These are phyloP conservation scores for Xylaria multiplex DNA, from an alignment of 2,329 filamentous ascomycete genomes.

Conservation along the genomic window DNA sequence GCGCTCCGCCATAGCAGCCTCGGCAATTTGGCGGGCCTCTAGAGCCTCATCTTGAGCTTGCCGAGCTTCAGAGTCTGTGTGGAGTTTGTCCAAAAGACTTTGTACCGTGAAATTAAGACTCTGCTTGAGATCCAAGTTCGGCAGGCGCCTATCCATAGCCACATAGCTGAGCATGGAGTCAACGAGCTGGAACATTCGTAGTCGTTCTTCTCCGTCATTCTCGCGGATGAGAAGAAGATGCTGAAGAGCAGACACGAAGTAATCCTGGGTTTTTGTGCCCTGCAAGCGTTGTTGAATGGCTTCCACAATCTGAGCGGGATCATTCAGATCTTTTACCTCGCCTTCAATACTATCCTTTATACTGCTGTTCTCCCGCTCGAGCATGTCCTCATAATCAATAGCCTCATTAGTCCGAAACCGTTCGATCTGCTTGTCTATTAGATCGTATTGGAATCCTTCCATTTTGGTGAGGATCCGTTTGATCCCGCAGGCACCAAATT, in stretches of 20 bases:
- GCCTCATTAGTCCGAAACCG: conserved; percentile 92
- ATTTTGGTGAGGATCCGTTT: conserved; percentile 95
- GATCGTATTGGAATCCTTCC: conserved; percentile 97
- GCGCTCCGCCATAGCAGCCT: conserved; percentile 93
- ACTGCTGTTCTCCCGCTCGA: conserved; percentile 89
- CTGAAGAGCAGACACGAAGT: conserved; percentile 94
- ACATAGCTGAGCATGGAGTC: conserved; percentile 99
- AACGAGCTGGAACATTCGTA: conserved; percentile 96
- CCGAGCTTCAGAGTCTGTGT: conserved; percentile 94
- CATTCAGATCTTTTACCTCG: conserved; percentile 89
- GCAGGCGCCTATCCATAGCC: conserved; percentile 94
- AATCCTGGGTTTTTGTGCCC: conserved; percentile 88
- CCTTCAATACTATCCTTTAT: conserved; percentile 88
- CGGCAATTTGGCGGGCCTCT: conserved; percentile 90
- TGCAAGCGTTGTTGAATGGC: conserved; percentile 87
- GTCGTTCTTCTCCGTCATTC: conserved; percentile 88
- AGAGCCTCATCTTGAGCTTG: conserved; percentile 91
- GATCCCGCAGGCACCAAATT: conserved; percentile 95
- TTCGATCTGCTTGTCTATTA: conserved; percentile 98
- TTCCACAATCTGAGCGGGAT: conserved; percentile 92
- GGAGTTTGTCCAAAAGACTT: conserved; percentile 91
- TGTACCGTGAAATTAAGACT: conserved; percentile 98
- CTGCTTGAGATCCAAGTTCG: conserved; percentile 98
- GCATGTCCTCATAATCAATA: conserved; percentile 97
- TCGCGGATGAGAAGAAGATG: conserved; percentile 93